Evolutionary conservation across 352 stramenopile species (phyloP).

Genomic region (Globisporangium spiculum): DNA sequence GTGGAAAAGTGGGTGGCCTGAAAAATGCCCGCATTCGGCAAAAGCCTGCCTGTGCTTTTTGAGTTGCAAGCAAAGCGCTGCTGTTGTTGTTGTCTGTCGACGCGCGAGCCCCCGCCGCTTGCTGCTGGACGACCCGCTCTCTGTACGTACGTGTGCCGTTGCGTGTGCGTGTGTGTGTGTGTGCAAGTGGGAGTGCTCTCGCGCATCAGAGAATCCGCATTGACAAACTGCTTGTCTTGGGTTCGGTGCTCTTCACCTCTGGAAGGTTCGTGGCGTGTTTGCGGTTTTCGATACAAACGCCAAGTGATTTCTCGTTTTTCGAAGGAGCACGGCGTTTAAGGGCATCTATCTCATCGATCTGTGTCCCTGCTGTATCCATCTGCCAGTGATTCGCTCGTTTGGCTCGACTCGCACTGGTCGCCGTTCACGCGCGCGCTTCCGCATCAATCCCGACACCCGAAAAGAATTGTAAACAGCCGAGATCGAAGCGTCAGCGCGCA

Average conservation of each 20-base stretch:
- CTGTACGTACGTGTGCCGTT: neutral
- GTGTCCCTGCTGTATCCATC: neutral
- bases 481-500: neutral
- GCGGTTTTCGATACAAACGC: conserved; percentile 15
- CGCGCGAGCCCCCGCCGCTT: neutral
- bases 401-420: neutral
- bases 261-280: conserved; percentile 1
- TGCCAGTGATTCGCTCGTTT: neutral
- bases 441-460: neutral
- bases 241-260: neutral
- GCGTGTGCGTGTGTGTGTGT: neutral
- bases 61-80: neutral
- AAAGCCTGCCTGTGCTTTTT: neutral
- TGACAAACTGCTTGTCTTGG: conserved; percentile 1
- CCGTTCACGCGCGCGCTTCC: neutral
- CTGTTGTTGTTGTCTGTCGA: neutral
- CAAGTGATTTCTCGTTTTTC: conserved; percentile 9
- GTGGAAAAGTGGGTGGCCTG: no score
- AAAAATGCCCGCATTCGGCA: neutral
- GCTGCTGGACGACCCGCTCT: neutral
- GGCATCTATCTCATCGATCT: neutral
- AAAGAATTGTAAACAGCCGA: neutral
- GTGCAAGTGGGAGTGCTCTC: neutral
- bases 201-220: neutral
- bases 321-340: neutral